These are phyloP conservation scores for Mycocentrospora acerina DNA, from an alignment of 2,329 filamentous ascomycete genomes.

Conservation along the genomic window DNA sequence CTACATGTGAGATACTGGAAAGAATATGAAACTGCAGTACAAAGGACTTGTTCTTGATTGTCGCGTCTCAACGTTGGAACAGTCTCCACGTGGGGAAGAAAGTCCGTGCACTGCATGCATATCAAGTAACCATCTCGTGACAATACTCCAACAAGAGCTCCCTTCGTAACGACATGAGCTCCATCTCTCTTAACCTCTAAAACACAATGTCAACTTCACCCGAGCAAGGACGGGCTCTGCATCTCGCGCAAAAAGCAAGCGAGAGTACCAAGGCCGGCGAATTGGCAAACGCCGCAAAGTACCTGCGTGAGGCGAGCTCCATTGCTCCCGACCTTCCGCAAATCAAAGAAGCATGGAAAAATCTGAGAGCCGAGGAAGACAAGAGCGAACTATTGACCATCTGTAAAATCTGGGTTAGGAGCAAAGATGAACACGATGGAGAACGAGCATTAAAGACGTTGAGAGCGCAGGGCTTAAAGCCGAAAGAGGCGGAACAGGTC, in stretches of 20 bases:
- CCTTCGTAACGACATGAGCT: constrained; percentile 17
- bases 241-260: constrained; percentile 33
- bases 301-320: constrained; percentile 48
- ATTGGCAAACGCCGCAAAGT: constrained; percentile 43
- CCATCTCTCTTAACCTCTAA: constrained; percentile 5
- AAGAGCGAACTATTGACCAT: constrained; percentile 37
- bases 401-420: constrained; percentile 39
- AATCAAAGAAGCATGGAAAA: constrained; percentile 45
- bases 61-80: constrained; percentile 3
- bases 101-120: constrained; percentile 16
- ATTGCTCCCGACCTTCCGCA: constrained; percentile 45
- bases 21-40: too few species aligned
- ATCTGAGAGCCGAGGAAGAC: constrained; percentile 43
- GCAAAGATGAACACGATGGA: constrained; percentile 43
- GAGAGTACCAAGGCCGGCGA: constrained; percentile 33
- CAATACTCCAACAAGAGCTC: constrained; percentile 20
- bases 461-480: constrained; percentile 32
- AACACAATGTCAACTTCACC: constrained; percentile 28
- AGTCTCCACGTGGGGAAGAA: constrained; percentile 1
- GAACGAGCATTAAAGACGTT: constrained; percentile 39
- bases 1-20: neutral
- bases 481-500: constrained; percentile 42
- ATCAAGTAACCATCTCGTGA: constrained; percentile 12
- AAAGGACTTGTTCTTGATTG: neutral
- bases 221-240: constrained; percentile 32